These are phyloP conservation scores for Aspergillus kassunensis DNA, from an alignment of 495 filamentous ascomycete genomes.

Conservation along the genomic window DNA sequence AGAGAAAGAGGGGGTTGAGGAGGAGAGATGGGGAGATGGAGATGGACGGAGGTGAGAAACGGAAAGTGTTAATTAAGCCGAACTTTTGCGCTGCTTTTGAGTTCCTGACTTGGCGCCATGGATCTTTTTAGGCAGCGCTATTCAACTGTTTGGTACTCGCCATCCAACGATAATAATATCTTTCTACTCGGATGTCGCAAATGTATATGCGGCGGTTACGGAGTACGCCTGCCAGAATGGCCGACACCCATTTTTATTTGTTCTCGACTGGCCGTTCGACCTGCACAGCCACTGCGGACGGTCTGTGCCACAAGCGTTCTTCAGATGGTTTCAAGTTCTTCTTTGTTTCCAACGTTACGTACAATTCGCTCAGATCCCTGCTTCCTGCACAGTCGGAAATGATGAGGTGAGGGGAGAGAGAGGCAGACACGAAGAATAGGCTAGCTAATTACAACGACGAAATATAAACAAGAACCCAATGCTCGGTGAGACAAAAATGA, in stretches of 20 bases:
- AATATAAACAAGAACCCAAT: conserved; percentile 14
- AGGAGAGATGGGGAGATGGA: neutral
- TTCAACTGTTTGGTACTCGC: conserved; percentile 1
- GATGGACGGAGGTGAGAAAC: neutral
- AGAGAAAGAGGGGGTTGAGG: neutral
- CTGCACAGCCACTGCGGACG: conserved; percentile 13
- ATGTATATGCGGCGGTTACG: conserved; percentile 1
- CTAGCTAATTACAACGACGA: conserved; percentile 16
- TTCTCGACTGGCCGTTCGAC: neutral
- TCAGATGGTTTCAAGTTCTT: neutral
- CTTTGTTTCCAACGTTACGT: conserved; percentile 15
- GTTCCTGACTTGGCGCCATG: conserved; percentile 19
- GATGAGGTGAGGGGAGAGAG: conserved; percentile 1
- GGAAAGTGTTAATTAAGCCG: conserved; percentile 4
- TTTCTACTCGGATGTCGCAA: neutral
- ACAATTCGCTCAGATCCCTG: conserved; percentile 17
- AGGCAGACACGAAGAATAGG: conserved; percentile 2
- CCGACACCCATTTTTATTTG: neutral
- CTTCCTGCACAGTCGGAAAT: conserved; percentile 7
- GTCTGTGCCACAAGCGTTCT: no score
- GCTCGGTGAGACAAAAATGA: neutral
- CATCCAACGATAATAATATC: neutral
- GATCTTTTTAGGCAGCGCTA: conserved; percentile 13
- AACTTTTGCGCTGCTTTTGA: neutral
- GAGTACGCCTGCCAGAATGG: neutral